Evolutionary conservation across 129 eudicot species (phyloP), one percentile per base, ranked within the genome.

Genomic region (Ambrosia artemisiifolia): DNA sequence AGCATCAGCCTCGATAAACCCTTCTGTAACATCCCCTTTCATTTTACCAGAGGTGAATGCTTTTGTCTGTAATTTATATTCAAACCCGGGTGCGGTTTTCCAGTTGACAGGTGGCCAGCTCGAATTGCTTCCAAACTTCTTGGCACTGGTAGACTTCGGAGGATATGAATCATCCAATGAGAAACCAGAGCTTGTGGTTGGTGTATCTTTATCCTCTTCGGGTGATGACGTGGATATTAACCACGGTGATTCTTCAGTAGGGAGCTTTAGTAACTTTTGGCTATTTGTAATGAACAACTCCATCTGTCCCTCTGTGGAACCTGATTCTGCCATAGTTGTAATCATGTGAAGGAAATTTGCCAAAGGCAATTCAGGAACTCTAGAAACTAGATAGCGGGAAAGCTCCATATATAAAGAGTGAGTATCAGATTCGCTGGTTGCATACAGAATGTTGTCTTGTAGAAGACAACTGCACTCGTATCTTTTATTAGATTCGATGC

Each of bases 261-360:
- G 98, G 69, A 93, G 88, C 65, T 87, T 83, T 30, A 82, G 83
- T 49, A 93, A 62, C 69, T 93, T 87, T 79, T 89, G 95, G 85
- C 87, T 85, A 42, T 87, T 89, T 63, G 85, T 30, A 50, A 93
- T 80, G 73, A 93, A 89, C 36, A 73, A 79, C 40, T 93, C 98
- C 36, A 80, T 82, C 72, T 89, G 92, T 68, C 83, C 92, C 71
- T 87, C 88, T 0, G 88, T 85, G 13, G 95, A 84, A 65, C 96
- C 96, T 33, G 90, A 80, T 81, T 87, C 90, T 4, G 80, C 95
- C 98, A 89, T 89, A 43, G 92, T 82, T 34, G 88, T 83, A 47
- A 93, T 83, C 96, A 89, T 83, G 78, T 83, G 92, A 79, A 93
- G 96, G 60, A 93, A 93, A 81, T 93, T 93, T 51, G 98, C 96